Evolutionary conservation across 441 rosid species (phyloP), one percentile per base, ranked within the genome.

Genomic region (Omphalea diandra): DNA sequence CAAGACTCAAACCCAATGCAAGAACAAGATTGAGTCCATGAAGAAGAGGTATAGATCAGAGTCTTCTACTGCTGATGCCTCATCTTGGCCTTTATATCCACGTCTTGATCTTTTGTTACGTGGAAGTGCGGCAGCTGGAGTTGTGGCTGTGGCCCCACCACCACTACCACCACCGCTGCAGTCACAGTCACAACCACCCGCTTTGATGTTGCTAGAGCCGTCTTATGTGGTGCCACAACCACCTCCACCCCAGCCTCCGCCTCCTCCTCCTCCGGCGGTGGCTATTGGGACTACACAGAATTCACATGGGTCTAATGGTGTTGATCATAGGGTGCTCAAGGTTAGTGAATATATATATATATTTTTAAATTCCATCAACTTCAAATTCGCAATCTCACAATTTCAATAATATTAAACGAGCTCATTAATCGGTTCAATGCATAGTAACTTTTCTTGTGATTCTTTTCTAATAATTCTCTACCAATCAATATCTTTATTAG

Each of bases 21-120:
- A 94, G 89, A 94, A 94, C 83, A 94, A 94, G 86, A 94, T 91
- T 68, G 98, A 94, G 84, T 94, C 97, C 26, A 91, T 94, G 98
- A 94, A 94, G 85, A 94, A 94, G 73, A 77, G 98, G 69, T 94
- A 94, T 74, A 80, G 97, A 71, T 87, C 97, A 22, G 98, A 94
- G 68, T 91, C 94, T 1, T 89, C 90, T 36, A 69, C 88, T 20
- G 81, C 85, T 0, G 97, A 90, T 29, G 86, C 83, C 29, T 91
- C 98, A 10, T 86, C 94, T 6, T 92, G 99, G 99, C 97, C 97
- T 46, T 75, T 94, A 26, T 92, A 92, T 61, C 79, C 88, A 3
- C 93, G 99, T 7, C 97, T 94, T 32, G 93, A 90, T 76, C 87
- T 77, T 74, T 77, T 94, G 68, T 79, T 94, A 40, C 96, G 99